Evolutionary conservation across 225 moss, liverwort and hornwort species (phyloP), one percentile per base, ranked within the genome.

Genomic region (Sphagnum contortum): DNA sequence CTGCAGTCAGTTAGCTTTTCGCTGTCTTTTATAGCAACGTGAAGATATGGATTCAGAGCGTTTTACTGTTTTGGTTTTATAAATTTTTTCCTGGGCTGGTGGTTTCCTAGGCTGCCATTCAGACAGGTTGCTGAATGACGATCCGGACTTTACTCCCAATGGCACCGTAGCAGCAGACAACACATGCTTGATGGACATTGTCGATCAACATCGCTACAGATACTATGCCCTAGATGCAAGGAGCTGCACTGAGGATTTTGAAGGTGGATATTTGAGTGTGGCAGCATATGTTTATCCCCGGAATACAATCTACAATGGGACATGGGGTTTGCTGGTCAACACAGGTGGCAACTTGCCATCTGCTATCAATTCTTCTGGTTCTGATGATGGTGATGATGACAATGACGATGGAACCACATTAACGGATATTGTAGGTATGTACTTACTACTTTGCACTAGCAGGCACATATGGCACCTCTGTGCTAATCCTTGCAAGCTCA

Each of bases 311-410:
- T 69, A 71, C 3, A 64, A 72, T 55, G 13, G 71, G 46, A 57
- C 71, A 67, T 83, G 82, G 82, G 68, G 73, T 12, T 56, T 83
- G 54, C 69, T 79, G 50, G 73, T 76, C 11, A 79, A 76, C 45
- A 79, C 76, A 0, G 10, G 57, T 56, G 76, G 71, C 5, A n/a
- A 74, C 59, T 47, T 68, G 12, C 66, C 76, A 4, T 60, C 77
- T 2, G 52, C 66, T 6, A 60, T 61, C 1, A 71, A 76, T 9
- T 73, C 73, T 0, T 55, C 44, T n/a, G 8, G 2, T 47, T 9
- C 48, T 44, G 9, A 45, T 13, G 44, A 9, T 12, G 53, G 53
- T 29, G 29, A 29, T 29, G 29, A 29, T 29, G 29, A 29, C 29
- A 29, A 29, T 29, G 29, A 29, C 1, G 29, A 29, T 29, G 29